phyloP scores from a whole-genome alignment of 1,139 yeast species.

The Pichia sp. region DNA sequence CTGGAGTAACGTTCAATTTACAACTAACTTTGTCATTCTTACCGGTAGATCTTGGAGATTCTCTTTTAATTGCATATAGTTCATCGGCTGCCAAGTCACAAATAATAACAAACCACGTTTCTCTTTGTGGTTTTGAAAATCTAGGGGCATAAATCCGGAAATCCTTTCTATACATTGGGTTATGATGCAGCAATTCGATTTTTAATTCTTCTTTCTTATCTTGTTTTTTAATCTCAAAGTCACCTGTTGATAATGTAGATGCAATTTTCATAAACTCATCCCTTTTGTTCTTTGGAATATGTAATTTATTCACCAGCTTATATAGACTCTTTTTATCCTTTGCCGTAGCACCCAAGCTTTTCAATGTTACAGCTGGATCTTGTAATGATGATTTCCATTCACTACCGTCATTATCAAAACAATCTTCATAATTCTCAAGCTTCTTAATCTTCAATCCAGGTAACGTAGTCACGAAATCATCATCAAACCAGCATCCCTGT shows the following conservation, averaged over 20 bases:
- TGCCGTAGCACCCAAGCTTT: constrained; percentile 28
- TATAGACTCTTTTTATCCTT: constrained; percentile 26
- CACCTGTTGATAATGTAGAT: constrained; percentile 37
- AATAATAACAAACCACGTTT: constrained; percentile 81
- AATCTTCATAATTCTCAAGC: constrained; percentile 14
- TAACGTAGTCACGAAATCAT: constrained; percentile 57
- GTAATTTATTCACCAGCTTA: constrained; percentile 33
- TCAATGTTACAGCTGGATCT: constrained; percentile 28
- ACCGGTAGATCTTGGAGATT: constrained; percentile 45
- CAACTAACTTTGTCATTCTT: constrained; percentile 36
- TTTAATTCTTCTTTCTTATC: constrained; percentile 29
- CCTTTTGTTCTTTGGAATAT: constrained; percentile 30
- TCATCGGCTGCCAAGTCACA: constrained; percentile 43
- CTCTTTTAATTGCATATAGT: constrained; percentile 56
- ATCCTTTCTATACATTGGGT: constrained; percentile 47
- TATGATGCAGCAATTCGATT: constrained; percentile 48
- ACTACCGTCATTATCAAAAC: constrained; percentile 24
- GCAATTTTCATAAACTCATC: constrained; percentile 36
- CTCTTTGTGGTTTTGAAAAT: constrained; percentile 88
- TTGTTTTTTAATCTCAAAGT: constrained; percentile 14
- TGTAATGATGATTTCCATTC: constrained; percentile 25
- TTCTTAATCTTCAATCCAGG: constrained; percentile 55
- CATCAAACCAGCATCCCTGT: constrained; percentile 83
- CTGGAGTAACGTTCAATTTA: constrained; percentile 44
- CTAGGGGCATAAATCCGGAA: constrained; percentile 69